phyloP scores from a whole-genome alignment of 371 early-diverging fungal species.

The Aphelidium insulamus region DNA sequence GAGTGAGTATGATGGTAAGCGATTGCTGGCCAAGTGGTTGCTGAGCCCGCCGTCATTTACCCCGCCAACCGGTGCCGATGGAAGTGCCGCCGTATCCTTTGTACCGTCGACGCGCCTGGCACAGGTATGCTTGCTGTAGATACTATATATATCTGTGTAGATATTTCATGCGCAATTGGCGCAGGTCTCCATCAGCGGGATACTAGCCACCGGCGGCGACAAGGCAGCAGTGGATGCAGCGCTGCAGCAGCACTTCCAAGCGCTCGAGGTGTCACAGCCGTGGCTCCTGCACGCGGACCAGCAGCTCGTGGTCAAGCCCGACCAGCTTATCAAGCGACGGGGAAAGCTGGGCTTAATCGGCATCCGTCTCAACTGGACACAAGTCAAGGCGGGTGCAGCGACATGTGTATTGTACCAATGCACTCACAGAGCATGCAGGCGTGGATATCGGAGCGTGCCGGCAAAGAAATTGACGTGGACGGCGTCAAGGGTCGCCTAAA shows the following conservation, averaged over 20 bases:
- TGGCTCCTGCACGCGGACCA: constrained; percentile 52
- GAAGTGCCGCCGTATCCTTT: constrained; percentile 22
- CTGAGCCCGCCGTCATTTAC: constrained; percentile 36
- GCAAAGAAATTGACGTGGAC: constrained; percentile 61
- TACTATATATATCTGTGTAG: too few species aligned
- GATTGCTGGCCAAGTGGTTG: constrained; percentile 69
- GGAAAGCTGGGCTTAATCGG: constrained; percentile 85
- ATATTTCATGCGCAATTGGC: too few species aligned
- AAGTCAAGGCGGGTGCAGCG: too few species aligned
- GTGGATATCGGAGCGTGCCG: constrained; percentile 76
- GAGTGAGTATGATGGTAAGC: constrained; percentile 92
- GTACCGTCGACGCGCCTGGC: constrained; percentile 55
- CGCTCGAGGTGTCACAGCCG: constrained; percentile 49
- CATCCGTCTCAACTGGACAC: constrained; percentile 66
- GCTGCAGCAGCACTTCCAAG: constrained; percentile 35
- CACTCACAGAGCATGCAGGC: too few species aligned
- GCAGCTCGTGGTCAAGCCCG: constrained; percentile 86
- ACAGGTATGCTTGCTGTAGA: too few species aligned
- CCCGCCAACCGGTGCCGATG: constrained; percentile 11
- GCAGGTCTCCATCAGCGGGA: constrained; percentile 37
- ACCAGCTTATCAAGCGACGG: constrained; percentile 89
- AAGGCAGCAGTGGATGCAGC: constrained; percentile 18
- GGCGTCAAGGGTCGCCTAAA: constrained; percentile 60
- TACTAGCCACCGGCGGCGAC: constrained; percentile 13
- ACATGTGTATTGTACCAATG: too few species aligned